Evolutionary conservation across 139 green algal genomes (phyloP), one percentile per base, ranked within the genome.

Genomic region (Tetradesmus obliquus): DNA sequence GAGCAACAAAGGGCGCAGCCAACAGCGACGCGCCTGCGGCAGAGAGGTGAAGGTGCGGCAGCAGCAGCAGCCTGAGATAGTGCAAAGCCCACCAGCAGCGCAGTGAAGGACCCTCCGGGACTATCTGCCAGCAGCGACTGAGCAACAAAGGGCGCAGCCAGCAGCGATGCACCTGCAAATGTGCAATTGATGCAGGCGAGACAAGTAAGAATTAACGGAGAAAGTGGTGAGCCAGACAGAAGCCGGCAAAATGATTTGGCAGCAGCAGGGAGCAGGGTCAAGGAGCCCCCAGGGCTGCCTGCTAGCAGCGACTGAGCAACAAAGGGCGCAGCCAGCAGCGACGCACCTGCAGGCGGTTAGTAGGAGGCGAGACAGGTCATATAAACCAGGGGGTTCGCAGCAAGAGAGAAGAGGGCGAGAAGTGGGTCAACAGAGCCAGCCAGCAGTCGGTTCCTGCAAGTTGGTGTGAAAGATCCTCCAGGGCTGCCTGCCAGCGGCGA

Each of bases 71-170:
- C 95, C 93, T 99, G 97, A 84, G 93, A 96, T 55, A 98, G 92
- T 3, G 94, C 95, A 91, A 98, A 98, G 58, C 97, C 97, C 24
- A 97, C 91, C 53, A 98, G 84, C 86, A 99, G 94, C 22, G 95
- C 95, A 12, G 93, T 91, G 93, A 98, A 98, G 24, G 95, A 98
- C 32, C 95, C 90, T 66, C 95, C 86, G 82, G 96, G 94, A 55
- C 95, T 92, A 2, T 93, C 87, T 5, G 96, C 95, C 13, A 97
- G 92, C 58, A 98, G 88, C 8, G 94, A 97, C 15, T 82, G 62
- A 1, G 94, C 95, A 19, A 99, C 95, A 69, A 97, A 91, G 7
- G 97, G 97, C 0, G 96, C 96, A 3, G 97, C 95, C 2, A 94
- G 88, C 22, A 96, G 86, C 51, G 94, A 97, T 12, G 95, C 95